A percentile compares a stretch with the other conserved stretches of the same genome.
phyloP scores from a whole-genome alignment of 352 stramenopile genomes.

The Pythium folliculosum region DNA sequence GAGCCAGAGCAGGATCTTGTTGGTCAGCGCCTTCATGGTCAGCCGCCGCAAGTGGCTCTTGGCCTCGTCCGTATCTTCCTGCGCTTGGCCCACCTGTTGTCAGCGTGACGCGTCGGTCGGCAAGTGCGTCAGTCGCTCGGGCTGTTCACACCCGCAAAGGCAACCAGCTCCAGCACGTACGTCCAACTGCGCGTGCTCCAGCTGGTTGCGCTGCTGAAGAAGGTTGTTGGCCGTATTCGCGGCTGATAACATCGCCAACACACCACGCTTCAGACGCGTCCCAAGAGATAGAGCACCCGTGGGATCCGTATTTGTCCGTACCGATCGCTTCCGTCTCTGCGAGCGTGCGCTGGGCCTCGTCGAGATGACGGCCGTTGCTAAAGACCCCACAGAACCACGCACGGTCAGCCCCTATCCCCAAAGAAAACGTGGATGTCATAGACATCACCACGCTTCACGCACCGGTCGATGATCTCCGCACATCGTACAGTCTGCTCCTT shows the following conservation, averaged over 20 bases:
- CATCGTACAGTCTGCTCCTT: slow-evolving; percentile 25
- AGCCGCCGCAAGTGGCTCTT: slow-evolving; percentile 55
- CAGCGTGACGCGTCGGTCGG: too few relatives aligned
- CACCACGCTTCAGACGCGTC: background rate
- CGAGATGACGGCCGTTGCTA: slow-evolving; percentile 69
- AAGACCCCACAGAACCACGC: background rate
- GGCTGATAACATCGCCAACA: slow-evolving; percentile 31
- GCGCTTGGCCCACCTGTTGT: slow-evolving; percentile 55
- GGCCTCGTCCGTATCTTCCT: slow-evolving; percentile 65
- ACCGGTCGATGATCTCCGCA: slow-evolving; percentile 26
- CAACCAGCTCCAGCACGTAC: slow-evolving; percentile 29
- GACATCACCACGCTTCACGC: background rate
- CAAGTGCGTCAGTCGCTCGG: background rate
- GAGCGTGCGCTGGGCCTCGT: slow-evolving; percentile 71
- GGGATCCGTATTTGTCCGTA: slow-evolving; percentile 20
- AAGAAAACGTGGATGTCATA: too few relatives aligned
- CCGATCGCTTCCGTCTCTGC: slow-evolving; percentile 72
- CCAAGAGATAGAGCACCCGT: background rate
- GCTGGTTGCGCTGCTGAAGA: slow-evolving; percentile 63
- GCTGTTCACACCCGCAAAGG: too few relatives aligned
- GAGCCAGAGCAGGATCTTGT: slow-evolving; percentile 56
- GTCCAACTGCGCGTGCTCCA: slow-evolving; percentile 62
- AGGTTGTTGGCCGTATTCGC: slow-evolving; percentile 74
- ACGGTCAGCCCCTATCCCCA: background rate
- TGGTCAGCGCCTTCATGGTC: slow-evolving; percentile 61